A percentile compares a stretch with the other conserved stretches of the same genome.
These are phyloP conservation scores for Agaricus subrufescens DNA, from an alignment of 768 basidiomycete species.

Conservation along the genomic window DNA sequence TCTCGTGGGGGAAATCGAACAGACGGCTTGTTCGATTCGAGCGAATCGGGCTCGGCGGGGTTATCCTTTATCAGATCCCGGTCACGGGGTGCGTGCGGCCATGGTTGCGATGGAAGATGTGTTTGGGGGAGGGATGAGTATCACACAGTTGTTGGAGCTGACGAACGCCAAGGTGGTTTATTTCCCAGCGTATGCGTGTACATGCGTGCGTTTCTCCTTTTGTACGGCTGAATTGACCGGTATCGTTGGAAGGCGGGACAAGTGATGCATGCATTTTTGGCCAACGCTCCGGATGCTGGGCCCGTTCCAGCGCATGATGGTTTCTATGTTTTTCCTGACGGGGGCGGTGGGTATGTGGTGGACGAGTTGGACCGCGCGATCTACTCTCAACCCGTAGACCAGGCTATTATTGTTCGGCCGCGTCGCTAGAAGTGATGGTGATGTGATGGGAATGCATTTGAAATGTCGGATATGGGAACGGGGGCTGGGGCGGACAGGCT, in stretches of 20 bases:
- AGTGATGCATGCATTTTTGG: constrained; percentile 20
- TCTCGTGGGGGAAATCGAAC: constrained; percentile 5
- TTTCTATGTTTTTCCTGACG: constrained; percentile 14
- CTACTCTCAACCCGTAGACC: no score
- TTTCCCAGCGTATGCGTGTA: constrained; percentile 27
- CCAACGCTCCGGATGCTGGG: constrained; percentile 9
- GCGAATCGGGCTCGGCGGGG: constrained; percentile 23
- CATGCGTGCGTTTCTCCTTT: not conserved
- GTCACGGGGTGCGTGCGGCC: not conserved
- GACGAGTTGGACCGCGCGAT: constrained; percentile 1
- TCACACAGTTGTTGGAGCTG: constrained; percentile 22
- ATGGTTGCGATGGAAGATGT: no score
- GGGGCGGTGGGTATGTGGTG: not conserved
- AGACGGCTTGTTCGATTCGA: constrained; percentile 23
- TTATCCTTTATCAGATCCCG: constrained; percentile 23
- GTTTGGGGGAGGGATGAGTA: constrained; percentile 17
- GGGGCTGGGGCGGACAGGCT: not conserved
- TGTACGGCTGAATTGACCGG: not conserved
- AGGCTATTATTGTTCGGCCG: no score
- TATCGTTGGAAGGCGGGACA: constrained; percentile 17
- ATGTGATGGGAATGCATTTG: not conserved
- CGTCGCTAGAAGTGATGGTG: no score
- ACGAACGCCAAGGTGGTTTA: constrained; percentile 22
- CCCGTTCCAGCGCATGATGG: constrained; percentile 16
- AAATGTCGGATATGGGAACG: not conserved